A percentile compares a stretch with the other conserved stretches of the same genome.
These are phyloP conservation scores for Saccharum spontaneum DNA, from an alignment of 176 grass and related monocot genomes.

Conservation along the genomic window DNA sequence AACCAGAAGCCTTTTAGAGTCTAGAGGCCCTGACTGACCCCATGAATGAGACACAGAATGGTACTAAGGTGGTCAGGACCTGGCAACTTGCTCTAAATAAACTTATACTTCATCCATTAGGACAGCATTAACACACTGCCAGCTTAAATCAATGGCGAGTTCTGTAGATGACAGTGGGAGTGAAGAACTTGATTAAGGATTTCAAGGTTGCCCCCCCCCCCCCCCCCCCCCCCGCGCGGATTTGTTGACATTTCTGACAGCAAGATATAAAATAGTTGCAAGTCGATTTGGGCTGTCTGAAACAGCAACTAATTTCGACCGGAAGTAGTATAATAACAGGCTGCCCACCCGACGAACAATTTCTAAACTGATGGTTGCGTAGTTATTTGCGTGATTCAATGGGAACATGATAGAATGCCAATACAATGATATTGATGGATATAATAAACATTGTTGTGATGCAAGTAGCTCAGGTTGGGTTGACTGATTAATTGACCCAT, in stretches of 20 bases:
- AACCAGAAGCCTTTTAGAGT: constrained; percentile 1
- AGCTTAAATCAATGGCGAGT: not conserved
- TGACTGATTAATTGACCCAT: not conserved
- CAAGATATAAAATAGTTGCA: not conserved
- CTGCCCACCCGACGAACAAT: not conserved
- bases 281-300: not conserved
- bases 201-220: not conserved
- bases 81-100: not conserved
- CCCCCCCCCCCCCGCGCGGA: not conserved
- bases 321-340: not conserved
- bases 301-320: not conserved
- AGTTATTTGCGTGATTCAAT: not conserved
- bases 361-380: not conserved
- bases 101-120: not conserved
- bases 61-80: not conserved
- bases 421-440: not conserved
- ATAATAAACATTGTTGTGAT: not conserved
- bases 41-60: not conserved
- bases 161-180: not conserved
- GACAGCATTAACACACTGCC: not conserved
- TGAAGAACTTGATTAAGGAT: not conserved
- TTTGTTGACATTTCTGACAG: not conserved
- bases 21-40: not conserved
- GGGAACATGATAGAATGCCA: not conserved
- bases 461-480: not conserved